Percentiles rank a stretch among this genome's conserved stretches.
These are phyloP conservation scores for Rugonectria rugulosa DNA, from an alignment of 2,329 filamentous ascomycete genomes.

Conservation along the genomic window DNA sequence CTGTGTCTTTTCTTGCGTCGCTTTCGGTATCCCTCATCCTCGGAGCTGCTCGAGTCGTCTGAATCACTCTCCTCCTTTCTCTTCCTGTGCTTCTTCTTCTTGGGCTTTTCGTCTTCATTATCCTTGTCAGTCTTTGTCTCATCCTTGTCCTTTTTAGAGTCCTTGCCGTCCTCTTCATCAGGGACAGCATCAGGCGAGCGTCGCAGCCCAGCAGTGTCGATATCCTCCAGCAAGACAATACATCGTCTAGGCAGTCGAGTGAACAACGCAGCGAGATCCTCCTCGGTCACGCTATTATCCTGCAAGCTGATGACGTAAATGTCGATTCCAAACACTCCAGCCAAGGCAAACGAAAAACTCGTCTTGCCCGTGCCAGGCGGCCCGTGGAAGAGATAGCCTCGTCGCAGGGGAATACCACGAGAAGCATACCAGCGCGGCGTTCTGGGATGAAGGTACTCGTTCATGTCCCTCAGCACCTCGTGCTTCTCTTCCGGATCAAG, in stretches of 20 bases:
- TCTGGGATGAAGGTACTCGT: slow-evolving; percentile 77
- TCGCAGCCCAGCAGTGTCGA: slow-evolving; percentile 69
- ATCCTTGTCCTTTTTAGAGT: slow-evolving; percentile 12
- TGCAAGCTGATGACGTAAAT: slow-evolving; percentile 68
- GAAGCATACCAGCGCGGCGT: slow-evolving; percentile 78
- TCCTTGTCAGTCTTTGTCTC: slow-evolving; percentile 20
- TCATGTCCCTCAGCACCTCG: slow-evolving; percentile 73
- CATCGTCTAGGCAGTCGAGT: slow-evolving; percentile 67
- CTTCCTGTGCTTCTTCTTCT: slow-evolving; percentile 19
- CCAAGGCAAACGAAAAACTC: slow-evolving; percentile 70
- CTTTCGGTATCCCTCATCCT: slow-evolving; percentile 28
- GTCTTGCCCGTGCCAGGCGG: slow-evolving; percentile 80
- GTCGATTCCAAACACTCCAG: slow-evolving; percentile 70
- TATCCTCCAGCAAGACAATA: slow-evolving; percentile 73
- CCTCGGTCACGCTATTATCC: slow-evolving; percentile 68
- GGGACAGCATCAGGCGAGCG: slow-evolving; percentile 45
- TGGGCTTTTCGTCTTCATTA: not conserved
- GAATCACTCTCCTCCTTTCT: slow-evolving; percentile 29
- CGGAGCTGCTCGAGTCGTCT: slow-evolving; percentile 35
- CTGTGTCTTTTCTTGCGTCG: slow-evolving; percentile 28
- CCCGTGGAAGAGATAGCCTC: slow-evolving; percentile 81
- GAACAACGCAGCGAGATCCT: slow-evolving; percentile 66
- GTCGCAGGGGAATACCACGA: slow-evolving; percentile 76
- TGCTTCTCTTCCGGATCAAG: slow-evolving; percentile 73
- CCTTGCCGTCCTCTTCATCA: slow-evolving; percentile 9